Evolutionary conservation across 805 yeast species (phyloP), one percentile per base, ranked within the genome.

Genomic region (Wickerhamomyces tratensis): DNA sequence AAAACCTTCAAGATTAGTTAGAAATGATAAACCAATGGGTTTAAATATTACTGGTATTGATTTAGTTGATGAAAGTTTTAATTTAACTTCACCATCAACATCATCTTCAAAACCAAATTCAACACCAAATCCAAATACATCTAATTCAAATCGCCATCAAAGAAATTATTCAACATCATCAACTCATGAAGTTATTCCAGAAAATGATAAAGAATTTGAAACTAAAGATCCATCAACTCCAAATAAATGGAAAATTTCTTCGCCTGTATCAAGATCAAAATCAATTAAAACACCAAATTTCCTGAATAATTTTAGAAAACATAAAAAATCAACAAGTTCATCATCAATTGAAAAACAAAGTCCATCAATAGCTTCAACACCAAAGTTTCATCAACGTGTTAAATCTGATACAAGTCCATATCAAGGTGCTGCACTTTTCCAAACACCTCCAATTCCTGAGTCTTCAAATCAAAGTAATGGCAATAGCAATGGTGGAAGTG

Each of bases 271-370:
- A 14, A 37, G 39, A 37, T 39, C 51, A 2, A 50, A 41, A 44
- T 48, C 57, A 6, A 49, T 54, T 12, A 49, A 52, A 41, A 54
- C 61, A 5, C 61, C 61, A 39, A 56, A 54, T 29, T 53, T 56
- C 42, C 42, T 55, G 25, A 51, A 43, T 31, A 31, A 31, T 26
- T 43, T 47, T 25, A 41, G 42, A 42, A 54, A 54, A 40, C 59
- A 56, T 39, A 53, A 51, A 40, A 56, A 54, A 43, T 46, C 55
- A 2, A 46, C 43, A 30, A 52, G 57, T 13, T 36, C 43, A 25
- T 25, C 20, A 11, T 35, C 42, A 30, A 11, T 36, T 5, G 38
- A 36, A 14, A 29, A 33, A 25, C 40, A 20, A 13, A 15, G 25
- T 27, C n/a, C 33, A 27, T n/a, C 41, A 12, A 38, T 14, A 2